Evolutionary conservation across 2,329 filamentous ascomycete species (phyloP), one percentile per base, ranked within the genome.

Genomic region (Fusarium nygamai): DNA sequence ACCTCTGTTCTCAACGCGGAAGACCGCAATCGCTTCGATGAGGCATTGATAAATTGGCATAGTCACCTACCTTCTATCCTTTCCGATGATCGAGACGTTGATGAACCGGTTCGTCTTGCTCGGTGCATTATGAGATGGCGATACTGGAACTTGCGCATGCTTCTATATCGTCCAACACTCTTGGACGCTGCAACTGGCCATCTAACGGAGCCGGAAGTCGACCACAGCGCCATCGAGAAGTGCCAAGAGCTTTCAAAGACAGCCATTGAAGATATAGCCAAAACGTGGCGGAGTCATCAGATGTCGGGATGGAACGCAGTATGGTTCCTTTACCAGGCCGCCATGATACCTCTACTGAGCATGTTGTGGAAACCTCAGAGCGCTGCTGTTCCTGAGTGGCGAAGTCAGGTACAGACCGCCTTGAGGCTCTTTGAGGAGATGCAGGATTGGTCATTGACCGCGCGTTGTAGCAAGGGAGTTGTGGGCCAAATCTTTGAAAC

Each of bases 291-390:
- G 11, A 50, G 8, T 6, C n/a, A 64, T 29, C 62, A 64, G 36
- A 64, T 64, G 57, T 64, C 62, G 4, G 57, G 62, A 6, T 64
- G 62, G 62, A 64, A 64, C 31, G 62, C 62, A 12, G 62, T 64
- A n/a, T 64, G 62, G 62, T 38, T 39, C 7, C 44, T 64, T n/a
- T 64, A 64, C 36, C 62, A 64, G 29, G 62, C 62, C 16, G 20
- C 27, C 13, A 64, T 64, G 62, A 64, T 62, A 29, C 62, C 62
- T 1, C 36, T 64, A 1, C 27, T 64, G 11, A 64, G 62, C 27
- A 38, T 64, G 44, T 14, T 64, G 1, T 62, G 62, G 57, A 59
- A 51, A 14, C 44, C 62, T 13, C 57, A 62, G 19, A 64, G 33
- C 4, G 17, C 24, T 13, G 20, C 11, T 10, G 6, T 62, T n/a